These are phyloP conservation scores for Gentiana macrophylla DNA, from an alignment of 257 asterid species.

Conservation along the genomic window DNA sequence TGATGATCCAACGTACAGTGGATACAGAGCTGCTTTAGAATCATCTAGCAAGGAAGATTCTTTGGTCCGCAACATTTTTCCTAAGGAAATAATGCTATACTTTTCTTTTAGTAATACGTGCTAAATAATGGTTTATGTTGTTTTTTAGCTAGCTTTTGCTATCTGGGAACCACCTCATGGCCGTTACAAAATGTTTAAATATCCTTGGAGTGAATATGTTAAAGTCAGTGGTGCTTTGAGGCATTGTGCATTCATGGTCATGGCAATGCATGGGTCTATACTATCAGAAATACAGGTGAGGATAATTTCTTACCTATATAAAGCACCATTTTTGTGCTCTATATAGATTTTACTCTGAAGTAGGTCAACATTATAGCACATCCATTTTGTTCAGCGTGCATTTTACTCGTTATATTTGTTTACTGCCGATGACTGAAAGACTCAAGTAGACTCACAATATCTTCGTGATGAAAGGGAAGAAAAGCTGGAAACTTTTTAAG, in stretches of 20 bases:
- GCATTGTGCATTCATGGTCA: constrained; percentile 94
- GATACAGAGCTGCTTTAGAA: constrained; percentile 75
- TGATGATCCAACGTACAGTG: constrained; percentile 86
- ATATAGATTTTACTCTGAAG: not conserved
- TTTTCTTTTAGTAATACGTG: too few relatives aligned
- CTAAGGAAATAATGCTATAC: too few relatives aligned
- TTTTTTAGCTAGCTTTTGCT: constrained; percentile 61
- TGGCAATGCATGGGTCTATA: constrained; percentile 96
- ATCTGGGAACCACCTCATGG: constrained; percentile 99
- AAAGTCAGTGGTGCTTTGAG: constrained; percentile 88
- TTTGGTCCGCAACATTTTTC: constrained; percentile 33
- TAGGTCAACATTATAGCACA: not conserved
- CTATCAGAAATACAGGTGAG: constrained; percentile 93
- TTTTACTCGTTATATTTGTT: too few relatives aligned
- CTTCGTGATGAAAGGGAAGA: too few relatives aligned
- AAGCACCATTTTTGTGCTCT: too few relatives aligned
- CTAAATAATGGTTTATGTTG: not conserved
- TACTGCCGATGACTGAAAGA: too few relatives aligned
- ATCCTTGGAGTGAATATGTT: constrained; percentile 84
- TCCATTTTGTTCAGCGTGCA: too few relatives aligned
- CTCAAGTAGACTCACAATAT: too few relatives aligned
- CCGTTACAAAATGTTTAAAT: constrained; percentile 77
- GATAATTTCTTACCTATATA: not conserved
- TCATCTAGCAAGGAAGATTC: constrained; percentile 91
- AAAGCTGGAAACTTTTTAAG: too few relatives aligned